These are phyloP conservation scores for Nemophila menziesii DNA, from an alignment of 257 asterid species.

Conservation along the genomic window DNA sequence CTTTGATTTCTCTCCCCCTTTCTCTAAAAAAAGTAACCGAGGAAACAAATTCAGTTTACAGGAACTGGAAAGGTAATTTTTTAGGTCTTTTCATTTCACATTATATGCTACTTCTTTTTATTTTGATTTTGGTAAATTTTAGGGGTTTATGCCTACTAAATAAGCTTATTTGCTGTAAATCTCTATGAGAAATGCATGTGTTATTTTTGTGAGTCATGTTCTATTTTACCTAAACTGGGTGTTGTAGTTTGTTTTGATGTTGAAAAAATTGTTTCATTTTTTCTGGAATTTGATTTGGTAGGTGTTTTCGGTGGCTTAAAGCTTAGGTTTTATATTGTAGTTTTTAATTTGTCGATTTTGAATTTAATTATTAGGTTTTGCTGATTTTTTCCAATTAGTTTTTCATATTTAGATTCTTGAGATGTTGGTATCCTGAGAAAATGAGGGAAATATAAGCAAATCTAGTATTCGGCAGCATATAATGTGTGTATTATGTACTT, in stretches of 20 bases:
- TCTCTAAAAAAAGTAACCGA: background rate
- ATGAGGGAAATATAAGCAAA: background rate
- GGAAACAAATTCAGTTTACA: background rate
- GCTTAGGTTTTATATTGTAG: background rate
- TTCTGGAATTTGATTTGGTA: background rate
- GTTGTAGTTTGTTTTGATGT: background rate
- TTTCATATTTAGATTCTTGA: background rate
- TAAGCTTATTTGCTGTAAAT: background rate
- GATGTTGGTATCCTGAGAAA: background rate
- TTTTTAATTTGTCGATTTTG: background rate
- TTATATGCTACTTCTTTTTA: background rate
- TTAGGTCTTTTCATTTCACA: background rate
- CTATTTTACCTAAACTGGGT: background rate
- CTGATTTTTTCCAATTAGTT: background rate
- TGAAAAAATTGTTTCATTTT: background rate
- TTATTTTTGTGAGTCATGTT: background rate
- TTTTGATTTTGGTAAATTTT: background rate
- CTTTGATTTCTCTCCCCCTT: background rate
- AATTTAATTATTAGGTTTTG: too few relatives aligned
- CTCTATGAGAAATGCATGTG: background rate
- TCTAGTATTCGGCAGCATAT: background rate
- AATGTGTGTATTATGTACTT: background rate
- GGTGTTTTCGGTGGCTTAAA: conserved; percentile 2
- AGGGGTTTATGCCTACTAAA: background rate
- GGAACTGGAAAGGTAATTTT: background rate